Evolutionary conservation across 2,329 filamentous ascomycete genomes (phyloP), one percentile per base, ranked within the genome.

Genomic region (Aspergillus uvarum): DNA sequence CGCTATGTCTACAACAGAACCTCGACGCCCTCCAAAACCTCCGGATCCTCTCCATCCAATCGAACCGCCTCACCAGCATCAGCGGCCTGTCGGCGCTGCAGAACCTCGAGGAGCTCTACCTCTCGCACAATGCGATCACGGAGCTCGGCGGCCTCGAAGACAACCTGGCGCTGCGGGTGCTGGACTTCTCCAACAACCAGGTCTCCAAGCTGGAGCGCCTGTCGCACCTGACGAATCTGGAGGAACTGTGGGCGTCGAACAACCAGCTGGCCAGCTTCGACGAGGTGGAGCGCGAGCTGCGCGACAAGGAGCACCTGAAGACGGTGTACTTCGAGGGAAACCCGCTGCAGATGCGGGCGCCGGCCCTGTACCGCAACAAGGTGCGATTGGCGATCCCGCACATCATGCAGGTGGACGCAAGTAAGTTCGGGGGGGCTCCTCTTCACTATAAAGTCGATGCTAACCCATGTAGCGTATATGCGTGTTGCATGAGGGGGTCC

Each of bases 291-390:
- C 84, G 83, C 58, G 85, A 90, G 68, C 77, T 99, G 64, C 83
- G 79, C 55, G 89, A 95, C 71, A 97, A 96, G 80, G 81, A 90
- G 72, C 80, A 88, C 42, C 77, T 98, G 67, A 87, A 88, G 61
- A 97, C 95, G 1, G 94, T 99, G 11, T 99, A 99, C 74, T 96
- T 99, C 66, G 95, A 99, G 74, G 93, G 92, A 1, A 97, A 96
- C 70, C 94, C 93, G 26, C 76, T 99, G 68, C 95, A 99, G 79
- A 82, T 87, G 62, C 84, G 83, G 57, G 86, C 85, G 4, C 90
- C 90, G n/a, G 90, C 91, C 1, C 78, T 97, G 62, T 99, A 99
- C 77, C 83, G 95, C 70, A 98, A 97, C 79, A 99, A 99, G 79
- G 87, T 99, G 48, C 85, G 89, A 60, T 78, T 99, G 74, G 90